These are phyloP conservation scores for Dendrothele bispora DNA, from an alignment of 768 basidiomycete species.

Conservation along the genomic window DNA sequence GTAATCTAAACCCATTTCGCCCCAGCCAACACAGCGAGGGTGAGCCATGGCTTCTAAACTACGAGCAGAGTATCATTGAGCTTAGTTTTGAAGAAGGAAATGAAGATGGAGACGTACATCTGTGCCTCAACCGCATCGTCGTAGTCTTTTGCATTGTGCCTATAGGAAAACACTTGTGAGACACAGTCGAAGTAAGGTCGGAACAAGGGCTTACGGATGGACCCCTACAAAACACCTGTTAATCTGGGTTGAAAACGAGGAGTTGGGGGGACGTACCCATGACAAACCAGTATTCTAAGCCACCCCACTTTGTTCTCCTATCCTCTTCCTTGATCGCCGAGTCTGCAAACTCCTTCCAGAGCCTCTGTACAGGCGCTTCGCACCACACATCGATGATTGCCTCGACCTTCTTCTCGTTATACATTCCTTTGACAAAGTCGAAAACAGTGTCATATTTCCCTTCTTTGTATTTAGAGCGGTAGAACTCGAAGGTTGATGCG, in stretches of 20 bases:
- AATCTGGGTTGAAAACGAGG: background rate
- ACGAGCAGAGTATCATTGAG: background rate
- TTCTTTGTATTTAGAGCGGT: slow-evolving; percentile 55
- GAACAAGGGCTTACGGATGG: slow-evolving; percentile 55
- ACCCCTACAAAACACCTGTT: slow-evolving; percentile 47
- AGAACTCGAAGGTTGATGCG: slow-evolving; percentile 68
- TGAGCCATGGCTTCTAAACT: slow-evolving; percentile 77
- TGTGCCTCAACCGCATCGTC: slow-evolving; percentile 65
- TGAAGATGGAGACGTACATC: slow-evolving; percentile 45
- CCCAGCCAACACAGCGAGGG: slow-evolving; percentile 84
- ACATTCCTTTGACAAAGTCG: slow-evolving; percentile 68
- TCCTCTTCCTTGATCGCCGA: slow-evolving; percentile 55
- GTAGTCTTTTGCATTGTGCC: slow-evolving; percentile 74
- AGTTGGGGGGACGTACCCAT: slow-evolving; percentile 54
- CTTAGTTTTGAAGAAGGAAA: background rate
- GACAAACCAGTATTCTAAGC: slow-evolving; percentile 79
- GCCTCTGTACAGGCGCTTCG: slow-evolving; percentile 64
- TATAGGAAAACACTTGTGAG: slow-evolving; percentile 19
- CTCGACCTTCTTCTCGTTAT: slow-evolving; percentile 54
- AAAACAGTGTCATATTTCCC: slow-evolving; percentile 49
- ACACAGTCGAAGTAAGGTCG: background rate
- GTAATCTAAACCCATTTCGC: slow-evolving; percentile 87
- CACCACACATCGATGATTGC: slow-evolving; percentile 89
- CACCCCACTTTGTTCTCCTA: slow-evolving; percentile 56
- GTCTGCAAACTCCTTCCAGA: slow-evolving; percentile 76